Evolutionary conservation across 2,329 filamentous ascomycete genomes (phyloP), one percentile per base, ranked within the genome.

Genomic region (Penicillium sp.): DNA sequence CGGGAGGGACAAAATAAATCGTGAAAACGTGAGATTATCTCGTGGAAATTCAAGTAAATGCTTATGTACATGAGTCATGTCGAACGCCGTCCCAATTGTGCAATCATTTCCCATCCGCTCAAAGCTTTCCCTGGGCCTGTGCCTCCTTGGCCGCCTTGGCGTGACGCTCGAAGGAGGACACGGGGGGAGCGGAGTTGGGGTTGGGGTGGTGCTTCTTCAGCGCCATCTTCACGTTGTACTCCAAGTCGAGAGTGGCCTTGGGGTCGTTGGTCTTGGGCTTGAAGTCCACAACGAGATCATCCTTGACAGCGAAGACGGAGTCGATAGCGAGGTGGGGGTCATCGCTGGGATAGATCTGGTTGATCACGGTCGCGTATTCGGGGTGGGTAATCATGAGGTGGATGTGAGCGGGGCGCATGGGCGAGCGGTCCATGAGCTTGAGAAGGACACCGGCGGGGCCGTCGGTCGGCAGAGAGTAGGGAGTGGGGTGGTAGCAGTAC

Each of bases 401-500:
- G 61, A 86, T 85, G 69, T 86, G 83, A 8, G 83, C 83, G n/a
- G 83, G 83, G 51, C 83, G 78, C 81, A 83, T 83, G 21, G 83
- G 82, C 61, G 84, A 83, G 58, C 83, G 78, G 72, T 85, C 83
- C 68, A 86, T 77, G 2, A 81, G 68, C 35, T 75, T 75, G 63
- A 86, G 77, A 19, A 86, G 75, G 15, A 78, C 77, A 66, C 78
- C 82, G 23, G 82, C 81, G 35, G 83, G 82, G 12, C 79, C 88
- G 66, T 89, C 85, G 50, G 82, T 86, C 44, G 87, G 87, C 61
- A 91, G 80, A 39, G 86, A 87, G 77, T 91, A 91, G 6, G 86
- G 85, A 0, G 88, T 90, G 0, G 89, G 89, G 75, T 89, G 84
- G 81, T 88, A 90, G 83, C 90, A 90, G 76, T 89, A 87, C 77